Conservation (phyloP, 192 early-diverging fungal species). For the Backusella parvicylindrica region DNA sequence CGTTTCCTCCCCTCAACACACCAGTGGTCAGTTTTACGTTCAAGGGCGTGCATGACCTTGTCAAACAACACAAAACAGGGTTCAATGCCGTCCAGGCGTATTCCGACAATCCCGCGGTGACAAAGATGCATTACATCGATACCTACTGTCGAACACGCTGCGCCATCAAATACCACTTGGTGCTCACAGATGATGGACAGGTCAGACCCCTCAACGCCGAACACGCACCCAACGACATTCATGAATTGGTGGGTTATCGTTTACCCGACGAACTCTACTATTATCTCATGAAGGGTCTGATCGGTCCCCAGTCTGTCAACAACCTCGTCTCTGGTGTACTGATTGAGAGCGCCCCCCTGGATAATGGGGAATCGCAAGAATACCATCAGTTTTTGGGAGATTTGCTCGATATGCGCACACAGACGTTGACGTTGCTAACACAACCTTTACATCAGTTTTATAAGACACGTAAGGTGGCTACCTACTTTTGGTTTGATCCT, state of each 20-base stretch:
- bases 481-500: conserved; percentile 58
- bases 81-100: conserved; percentile 68
- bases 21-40: conserved; percentile 59
- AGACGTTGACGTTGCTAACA: conserved; percentile 54
- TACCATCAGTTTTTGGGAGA: conserved; percentile 63
- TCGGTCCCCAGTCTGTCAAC: conserved; percentile 64
- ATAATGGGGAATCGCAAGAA: conserved; percentile 79
- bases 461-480: conserved; percentile 61
- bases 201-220: conserved; percentile 63
- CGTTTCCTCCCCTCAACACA: conserved; percentile 62
- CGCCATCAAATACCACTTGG: conserved; percentile 66
- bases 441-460: conserved; percentile 62
- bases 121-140: conserved; percentile 66
- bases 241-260: conserved; percentile 78
- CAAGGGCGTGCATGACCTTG: conserved; percentile 58
- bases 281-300: conserved; percentile 61
- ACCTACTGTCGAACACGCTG: conserved; percentile 68
- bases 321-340: conserved; percentile 61
- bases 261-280: conserved; percentile 70
- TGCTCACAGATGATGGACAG: conserved; percentile 66
- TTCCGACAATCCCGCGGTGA: conserved; percentile 50
- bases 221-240: conserved; percentile 71
- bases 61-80: conserved; percentile 67
- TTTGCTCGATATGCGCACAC: conserved; percentile 56
- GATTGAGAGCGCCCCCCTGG: conserved; percentile 68